These are phyloP conservation scores for Pseudomassariella vexata DNA, from an alignment of 2,329 filamentous ascomycete genomes.

Conservation along the genomic window DNA sequence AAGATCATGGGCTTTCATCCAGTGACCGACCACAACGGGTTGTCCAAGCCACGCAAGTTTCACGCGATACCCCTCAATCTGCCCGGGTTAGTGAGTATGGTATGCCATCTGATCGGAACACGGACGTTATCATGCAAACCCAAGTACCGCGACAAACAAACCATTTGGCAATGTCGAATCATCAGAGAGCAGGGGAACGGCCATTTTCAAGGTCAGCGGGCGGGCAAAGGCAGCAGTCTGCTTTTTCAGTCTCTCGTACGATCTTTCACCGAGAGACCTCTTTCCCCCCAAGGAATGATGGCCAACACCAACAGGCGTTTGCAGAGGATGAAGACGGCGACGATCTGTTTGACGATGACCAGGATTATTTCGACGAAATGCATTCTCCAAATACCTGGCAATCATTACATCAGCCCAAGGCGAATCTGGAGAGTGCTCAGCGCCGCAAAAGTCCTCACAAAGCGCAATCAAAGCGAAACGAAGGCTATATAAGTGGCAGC, in stretches of 20 bases:
- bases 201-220: conserved; percentile 12
- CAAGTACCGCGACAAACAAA: conserved; percentile 30
- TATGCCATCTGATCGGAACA: conserved; percentile 16
- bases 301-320: conserved; percentile 10
- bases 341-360: conserved; percentile 29
- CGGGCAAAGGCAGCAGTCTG: conserved; percentile 8
- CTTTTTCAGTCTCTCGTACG: conserved; percentile 8
- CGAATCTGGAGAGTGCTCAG: conserved; percentile 9
- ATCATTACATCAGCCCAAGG: conserved; percentile 2
- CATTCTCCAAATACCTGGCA: conserved; percentile 10
- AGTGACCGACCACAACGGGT: too few relatives aligned
- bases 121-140: conserved; percentile 48
- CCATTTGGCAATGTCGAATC: conserved; percentile 7
- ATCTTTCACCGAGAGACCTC: too few relatives aligned
- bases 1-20: conserved; percentile 22
- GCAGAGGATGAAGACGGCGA: conserved; percentile 11
- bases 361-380: conserved; percentile 20
- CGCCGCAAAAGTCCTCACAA: conserved; percentile 16
- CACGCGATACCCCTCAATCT: conserved; percentile 18
- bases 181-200: conserved; percentile 9
- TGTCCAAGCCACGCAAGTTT: conserved; percentile 39
- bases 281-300: too few relatives aligned
- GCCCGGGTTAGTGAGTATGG: conserved; percentile 27
- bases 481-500: conserved; percentile 21
- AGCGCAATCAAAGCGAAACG: conserved; percentile 3